phyloP scores from a whole-genome alignment of 345 rosid species.

The Aurinia saxatilis region DNA sequence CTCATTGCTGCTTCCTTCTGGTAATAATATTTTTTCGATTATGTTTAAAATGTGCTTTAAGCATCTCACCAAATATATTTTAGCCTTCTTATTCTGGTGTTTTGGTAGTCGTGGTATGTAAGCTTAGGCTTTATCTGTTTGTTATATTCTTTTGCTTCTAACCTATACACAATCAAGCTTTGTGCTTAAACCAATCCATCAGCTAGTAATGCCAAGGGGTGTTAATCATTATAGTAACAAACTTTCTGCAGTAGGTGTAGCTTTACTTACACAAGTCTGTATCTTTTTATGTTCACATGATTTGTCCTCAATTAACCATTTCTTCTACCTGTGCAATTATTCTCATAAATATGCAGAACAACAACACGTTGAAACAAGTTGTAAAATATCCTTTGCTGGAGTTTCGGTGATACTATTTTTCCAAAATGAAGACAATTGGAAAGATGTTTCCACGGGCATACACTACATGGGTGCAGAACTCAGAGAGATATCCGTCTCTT shows the following conservation, averaged over 20 bases:
- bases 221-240: neutral
- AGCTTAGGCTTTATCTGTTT: neutral
- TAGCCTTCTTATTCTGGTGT: neutral
- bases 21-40: slow-evolving; percentile 30
- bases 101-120: neutral
- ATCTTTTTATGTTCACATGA: slow-evolving; percentile 2
- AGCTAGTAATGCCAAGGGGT: slow-evolving; percentile 5
- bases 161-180: slow-evolving; percentile 4
- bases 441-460: slow-evolving; percentile 24
- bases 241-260: neutral
- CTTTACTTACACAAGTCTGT: neutral
- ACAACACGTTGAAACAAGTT: slow-evolving; percentile 69
- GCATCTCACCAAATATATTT: slow-evolving; percentile 7
- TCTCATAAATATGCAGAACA: slow-evolving; percentile 51
- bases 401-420: slow-evolving; percentile 55
- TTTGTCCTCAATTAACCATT: slow-evolving; percentile 5
- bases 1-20: slow-evolving; percentile 72
- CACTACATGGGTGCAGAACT: slow-evolving; percentile 73
- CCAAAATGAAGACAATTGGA: slow-evolving; percentile 52
- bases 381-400: slow-evolving; percentile 55
- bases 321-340: slow-evolving; percentile 4
- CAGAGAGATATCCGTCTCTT: slow-evolving; percentile 41
- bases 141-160: neutral
- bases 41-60: slow-evolving; percentile 14
- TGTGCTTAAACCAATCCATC: neutral